These are phyloP conservation scores for Phoenix dactylifera DNA, from an alignment of 176 grass and related monocot species.

Conservation along the genomic window DNA sequence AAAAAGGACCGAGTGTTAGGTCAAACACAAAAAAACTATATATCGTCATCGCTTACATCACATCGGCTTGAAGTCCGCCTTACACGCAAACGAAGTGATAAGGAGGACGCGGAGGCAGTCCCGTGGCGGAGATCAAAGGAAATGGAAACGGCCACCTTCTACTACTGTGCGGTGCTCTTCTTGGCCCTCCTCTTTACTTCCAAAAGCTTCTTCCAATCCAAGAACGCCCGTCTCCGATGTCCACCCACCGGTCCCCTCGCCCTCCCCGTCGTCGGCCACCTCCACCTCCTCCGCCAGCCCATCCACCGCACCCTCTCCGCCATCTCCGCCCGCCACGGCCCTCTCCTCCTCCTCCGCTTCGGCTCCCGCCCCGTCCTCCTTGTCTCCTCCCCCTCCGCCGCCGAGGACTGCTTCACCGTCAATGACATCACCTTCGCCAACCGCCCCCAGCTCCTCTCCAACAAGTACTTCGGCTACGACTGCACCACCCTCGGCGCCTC, in stretches of 20 bases:
- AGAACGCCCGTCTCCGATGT: too few relatives aligned
- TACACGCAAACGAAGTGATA: too few relatives aligned
- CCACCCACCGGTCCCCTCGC: neutral
- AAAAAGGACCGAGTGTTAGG: too few relatives aligned
- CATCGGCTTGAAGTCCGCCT: too few relatives aligned
- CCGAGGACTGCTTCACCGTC: neutral
- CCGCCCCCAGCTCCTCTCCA: neutral
- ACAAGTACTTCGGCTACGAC: neutral
- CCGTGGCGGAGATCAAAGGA: too few relatives aligned
- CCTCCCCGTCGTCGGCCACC: slow-evolving; percentile 8
- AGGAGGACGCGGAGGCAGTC: too few relatives aligned
- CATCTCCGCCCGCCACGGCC: neutral
- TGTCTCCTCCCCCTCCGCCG: neutral
- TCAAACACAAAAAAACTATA: too few relatives aligned
- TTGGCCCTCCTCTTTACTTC: too few relatives aligned
- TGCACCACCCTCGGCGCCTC: neutral
- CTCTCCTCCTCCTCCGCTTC: slow-evolving; percentile 4
- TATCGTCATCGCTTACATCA: too few relatives aligned
- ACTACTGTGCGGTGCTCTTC: too few relatives aligned
- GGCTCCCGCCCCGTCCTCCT: neutral
- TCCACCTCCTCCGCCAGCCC: neutral
- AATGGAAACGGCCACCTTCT: too few relatives aligned
- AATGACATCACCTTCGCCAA: slow-evolving; percentile 1
- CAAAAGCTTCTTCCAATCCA: too few relatives aligned
- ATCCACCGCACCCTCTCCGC: neutral